Base-by-base conservation (phyloP, 768 basidiomycete species). In the Leccinum truebloodii region DNA sequence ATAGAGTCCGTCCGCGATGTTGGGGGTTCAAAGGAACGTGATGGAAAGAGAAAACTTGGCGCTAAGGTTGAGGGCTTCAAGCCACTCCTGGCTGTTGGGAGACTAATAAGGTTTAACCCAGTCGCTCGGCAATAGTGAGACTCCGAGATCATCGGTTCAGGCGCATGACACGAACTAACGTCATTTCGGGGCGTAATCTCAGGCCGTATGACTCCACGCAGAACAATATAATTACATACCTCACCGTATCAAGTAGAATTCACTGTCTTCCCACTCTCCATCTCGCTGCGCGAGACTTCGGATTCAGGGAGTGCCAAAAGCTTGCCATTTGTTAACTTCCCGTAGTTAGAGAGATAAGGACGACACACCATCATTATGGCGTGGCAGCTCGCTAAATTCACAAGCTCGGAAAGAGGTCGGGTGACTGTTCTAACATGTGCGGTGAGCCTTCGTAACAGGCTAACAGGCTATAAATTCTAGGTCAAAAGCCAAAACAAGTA, bases 1-100 rank as follows among this genome's bases (percentile, higher is more conserved):
- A 74, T 73, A 28, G 26, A 26, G 26, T 49, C 18, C 18, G 34
- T 51, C 28, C 18, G 35, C 13, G 41, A 51, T 10, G 37, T 20
- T 20, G 37, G 51, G 41, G 28, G 35, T 54, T 50, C 48, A 30
- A 30, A 26, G n/a, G 37, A 54, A 52, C 6, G 65, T 55, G 28
- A 28, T 14, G 37, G 39, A 18, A 35, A 18, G 1, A 18, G 16
- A n/a, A 51, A 41, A 35, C 13, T 10, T 26, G 46, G 34, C 9
- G 34, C 35, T 24, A 24, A 24, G 10, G 46, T 24, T 6, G 48
- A 24, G 48, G 13, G 48, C 22, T 44, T 44, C 41, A 44, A 44
- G 41, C 48, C 48, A 34, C 32, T 34, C 48, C 48, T 49, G 48
- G 14, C 24, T 24, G 10, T 46, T 46, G 46, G 22, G 46, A 22